Conservation (phyloP, 192 early-diverging fungal species). For the Mortierella antarctica region DNA sequence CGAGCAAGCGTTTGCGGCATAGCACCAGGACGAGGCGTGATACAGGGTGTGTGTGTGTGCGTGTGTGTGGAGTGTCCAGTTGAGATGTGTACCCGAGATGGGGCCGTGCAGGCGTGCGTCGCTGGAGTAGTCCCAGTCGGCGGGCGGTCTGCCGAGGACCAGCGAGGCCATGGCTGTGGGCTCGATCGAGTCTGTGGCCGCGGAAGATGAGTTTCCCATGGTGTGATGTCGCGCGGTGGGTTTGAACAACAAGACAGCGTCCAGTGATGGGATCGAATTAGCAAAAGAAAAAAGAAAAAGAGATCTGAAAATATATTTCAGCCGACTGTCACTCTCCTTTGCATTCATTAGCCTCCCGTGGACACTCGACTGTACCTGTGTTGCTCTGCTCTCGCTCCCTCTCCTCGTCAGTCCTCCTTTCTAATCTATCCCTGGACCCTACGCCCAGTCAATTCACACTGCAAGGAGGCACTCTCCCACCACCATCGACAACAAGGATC, state of each 20-base stretch:
- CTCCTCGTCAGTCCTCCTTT: too few relatives aligned
- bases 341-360: too few relatives aligned
- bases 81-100: slow-evolving; percentile 23
- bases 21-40: too few relatives aligned
- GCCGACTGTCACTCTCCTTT: too few relatives aligned
- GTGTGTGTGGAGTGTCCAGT: too few relatives aligned
- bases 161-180: slow-evolving; percentile 21
- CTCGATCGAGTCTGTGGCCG: slow-evolving; percentile 13
- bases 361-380: too few relatives aligned
- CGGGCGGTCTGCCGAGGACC: slow-evolving; percentile 23
- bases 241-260: not conserved
- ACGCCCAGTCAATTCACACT: too few relatives aligned
- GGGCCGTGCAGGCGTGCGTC: slow-evolving; percentile 3
- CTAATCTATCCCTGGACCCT: too few relatives aligned
- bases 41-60: not conserved
- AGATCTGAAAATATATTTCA: not conserved
- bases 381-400: too few relatives aligned
- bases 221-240: not conserved
- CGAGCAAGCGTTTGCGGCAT: too few relatives aligned
- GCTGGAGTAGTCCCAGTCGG: slow-evolving; percentile 29
- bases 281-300: slow-evolving; percentile 6
- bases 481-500: too few relatives aligned
- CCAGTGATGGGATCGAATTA: not conserved
- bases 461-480: too few relatives aligned
- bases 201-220: slow-evolving; percentile 49